Percentiles rank a stretch among this genome's conserved stretches.
These are phyloP conservation scores for Allantophomopsis lycopodina DNA, from an alignment of 2,329 filamentous ascomycete genomes.

Conservation along the genomic window DNA sequence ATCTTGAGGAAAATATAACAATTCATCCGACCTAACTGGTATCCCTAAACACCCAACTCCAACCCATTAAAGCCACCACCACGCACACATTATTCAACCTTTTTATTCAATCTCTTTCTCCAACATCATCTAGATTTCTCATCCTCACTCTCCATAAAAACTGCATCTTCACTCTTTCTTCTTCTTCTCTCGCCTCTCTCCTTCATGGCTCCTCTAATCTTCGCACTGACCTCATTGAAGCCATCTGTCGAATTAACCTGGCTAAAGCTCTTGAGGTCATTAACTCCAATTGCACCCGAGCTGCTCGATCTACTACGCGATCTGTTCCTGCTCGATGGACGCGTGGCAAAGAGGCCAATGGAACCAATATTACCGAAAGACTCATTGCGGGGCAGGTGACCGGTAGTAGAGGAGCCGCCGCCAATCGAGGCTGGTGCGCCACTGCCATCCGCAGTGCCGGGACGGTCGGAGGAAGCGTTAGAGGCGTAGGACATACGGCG, in stretches of 20 bases:
- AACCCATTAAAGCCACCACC: too few species aligned
- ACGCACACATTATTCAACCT: too few species aligned
- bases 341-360: slow-evolving; percentile 81
- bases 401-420: slow-evolving; percentile 14
- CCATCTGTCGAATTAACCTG: slow-evolving; percentile 53
- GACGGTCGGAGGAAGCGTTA: slow-evolving; percentile 15
- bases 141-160: too few species aligned
- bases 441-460: slow-evolving; percentile 9
- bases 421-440: slow-evolving; percentile 13
- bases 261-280: slow-evolving; percentile 55
- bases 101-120: too few species aligned
- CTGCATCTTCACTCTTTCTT: slow-evolving; percentile 16
- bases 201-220: slow-evolving; percentile 74
- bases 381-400: slow-evolving; percentile 63
- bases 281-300: slow-evolving; percentile 48
- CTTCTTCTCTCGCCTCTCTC: slow-evolving; percentile 49
- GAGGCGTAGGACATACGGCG: slow-evolving; percentile 37
- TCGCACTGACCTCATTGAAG: slow-evolving; percentile 71
- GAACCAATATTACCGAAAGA: slow-evolving; percentile 82
- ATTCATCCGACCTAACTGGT: too few species aligned
- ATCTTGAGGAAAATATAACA: too few species aligned
- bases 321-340: slow-evolving; percentile 68
- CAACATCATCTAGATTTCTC: too few species aligned
- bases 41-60: too few species aligned
- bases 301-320: slow-evolving; percentile 52